A percentile compares a stretch with the other conserved stretches of the same genome.
phyloP scores from a whole-genome alignment of 2,329 filamentous ascomycete species.

The Fusarium stilboides region DNA sequence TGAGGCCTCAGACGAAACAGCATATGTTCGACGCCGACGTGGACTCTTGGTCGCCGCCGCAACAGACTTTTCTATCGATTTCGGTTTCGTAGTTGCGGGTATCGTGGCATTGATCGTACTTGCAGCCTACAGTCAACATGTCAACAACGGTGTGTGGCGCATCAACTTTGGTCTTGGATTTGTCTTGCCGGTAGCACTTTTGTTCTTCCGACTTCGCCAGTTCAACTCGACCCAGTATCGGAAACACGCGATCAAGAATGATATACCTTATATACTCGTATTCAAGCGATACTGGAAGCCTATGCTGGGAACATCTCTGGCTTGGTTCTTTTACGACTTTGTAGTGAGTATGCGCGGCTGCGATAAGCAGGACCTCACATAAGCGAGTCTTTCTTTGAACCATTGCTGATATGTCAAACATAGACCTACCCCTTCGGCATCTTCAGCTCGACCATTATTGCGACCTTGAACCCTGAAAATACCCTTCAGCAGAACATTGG shows the following conservation, averaged over 20 bases:
- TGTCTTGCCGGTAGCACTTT: neutral
- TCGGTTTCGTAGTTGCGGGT: neutral
- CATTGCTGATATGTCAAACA: neutral
- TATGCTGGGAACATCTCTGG: neutral
- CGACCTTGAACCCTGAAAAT: neutral
- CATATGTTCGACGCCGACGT: neutral
- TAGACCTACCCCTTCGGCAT: slow-evolving; percentile 5
- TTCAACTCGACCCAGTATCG: slow-evolving; percentile 6
- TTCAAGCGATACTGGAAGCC: slow-evolving; percentile 8
- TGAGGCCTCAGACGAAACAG: neutral
- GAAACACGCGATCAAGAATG: slow-evolving; percentile 4
- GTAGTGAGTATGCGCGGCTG: neutral
- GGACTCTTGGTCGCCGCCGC: neutral
- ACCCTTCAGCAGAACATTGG: neutral
- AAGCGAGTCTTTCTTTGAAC: no score
- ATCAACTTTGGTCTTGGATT: neutral
- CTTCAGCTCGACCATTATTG: slow-evolving; percentile 8
- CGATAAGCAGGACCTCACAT: no score
- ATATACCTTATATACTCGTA: neutral
- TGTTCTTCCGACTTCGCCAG: neutral
- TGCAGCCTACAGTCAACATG: neutral
- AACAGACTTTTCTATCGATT: neutral
- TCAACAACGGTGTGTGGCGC: neutral
- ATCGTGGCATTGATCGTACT: neutral
- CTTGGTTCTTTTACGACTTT: slow-evolving; percentile 9